phyloP scores from a whole-genome alignment of 2,329 filamentous ascomycete genomes.

The Penicillium sp. region DNA sequence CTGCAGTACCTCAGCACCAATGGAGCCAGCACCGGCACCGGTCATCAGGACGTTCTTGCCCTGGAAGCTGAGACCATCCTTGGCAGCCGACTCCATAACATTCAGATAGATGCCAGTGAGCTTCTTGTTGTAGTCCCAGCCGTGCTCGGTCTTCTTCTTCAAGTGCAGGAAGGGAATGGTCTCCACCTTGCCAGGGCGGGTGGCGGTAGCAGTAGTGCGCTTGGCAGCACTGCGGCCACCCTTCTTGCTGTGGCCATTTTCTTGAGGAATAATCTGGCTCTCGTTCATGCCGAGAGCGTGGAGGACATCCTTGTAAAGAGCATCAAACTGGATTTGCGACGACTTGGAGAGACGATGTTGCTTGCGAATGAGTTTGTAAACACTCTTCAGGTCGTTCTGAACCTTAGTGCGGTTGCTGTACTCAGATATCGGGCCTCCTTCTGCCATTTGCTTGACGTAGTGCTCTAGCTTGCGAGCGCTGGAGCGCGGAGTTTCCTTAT shows the following conservation, averaged over 20 bases:
- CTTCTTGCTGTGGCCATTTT: conserved; percentile 65
- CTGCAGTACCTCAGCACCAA: conserved; percentile 94
- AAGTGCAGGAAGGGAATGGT: conserved; percentile 97
- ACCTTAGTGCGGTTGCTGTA: conserved; percentile 98
- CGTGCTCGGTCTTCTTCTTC: conserved; percentile 93
- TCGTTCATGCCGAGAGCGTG: conserved; percentile 97
- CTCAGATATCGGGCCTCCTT: conserved; percentile 96
- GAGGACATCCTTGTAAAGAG: conserved; percentile 88
- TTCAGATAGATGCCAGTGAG: conserved; percentile 90
- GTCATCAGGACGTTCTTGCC: conserved; percentile 98
- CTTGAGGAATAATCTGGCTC: conserved; percentile 89
- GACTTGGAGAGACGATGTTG: conserved; percentile 97
- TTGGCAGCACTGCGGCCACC: conserved; percentile 51
- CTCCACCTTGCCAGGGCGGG: conserved; percentile 85
- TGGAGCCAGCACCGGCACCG: conserved; percentile 94
- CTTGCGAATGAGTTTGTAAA: conserved; percentile 98
- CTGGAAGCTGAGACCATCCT: conserved; percentile 82
- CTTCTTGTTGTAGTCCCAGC: conserved; percentile 99
- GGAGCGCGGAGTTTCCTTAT: conserved; percentile 79
- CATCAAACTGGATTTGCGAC: conserved; percentile 94
- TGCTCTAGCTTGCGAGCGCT: conserved; percentile 97
- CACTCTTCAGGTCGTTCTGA: conserved; percentile 87
- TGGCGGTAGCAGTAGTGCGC: conserved; percentile 50
- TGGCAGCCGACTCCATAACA: conserved; percentile 84
- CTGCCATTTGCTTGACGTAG: conserved; percentile 97